phyloP scores from a whole-genome alignment of 371 early-diverging fungal genomes.

The Mucor lusitanicus region DNA sequence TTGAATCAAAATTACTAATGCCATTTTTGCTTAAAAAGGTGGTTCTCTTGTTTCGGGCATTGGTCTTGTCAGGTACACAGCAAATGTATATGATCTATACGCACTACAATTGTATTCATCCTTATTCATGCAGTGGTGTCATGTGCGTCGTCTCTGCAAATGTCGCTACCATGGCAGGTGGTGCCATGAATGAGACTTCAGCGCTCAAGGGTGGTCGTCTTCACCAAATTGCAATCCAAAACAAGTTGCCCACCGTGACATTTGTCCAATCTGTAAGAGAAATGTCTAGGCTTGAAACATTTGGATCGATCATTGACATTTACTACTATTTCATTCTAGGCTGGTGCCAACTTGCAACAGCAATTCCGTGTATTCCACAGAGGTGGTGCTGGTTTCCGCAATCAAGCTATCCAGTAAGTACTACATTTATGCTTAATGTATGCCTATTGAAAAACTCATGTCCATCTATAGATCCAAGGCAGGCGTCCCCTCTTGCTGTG shows the following conservation, averaged over 20 bases:
- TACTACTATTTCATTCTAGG: slow-evolving; percentile 39
- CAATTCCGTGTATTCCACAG: slow-evolving; percentile 75
- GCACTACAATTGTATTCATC: background rate
- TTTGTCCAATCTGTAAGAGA: slow-evolving; percentile 61
- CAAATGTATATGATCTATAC: background rate
- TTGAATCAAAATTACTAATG: background rate
- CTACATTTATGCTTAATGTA: background rate
- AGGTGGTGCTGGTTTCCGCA: slow-evolving; percentile 72
- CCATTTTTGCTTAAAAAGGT: slow-evolving; percentile 24
- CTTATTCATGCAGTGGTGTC: slow-evolving; percentile 51
- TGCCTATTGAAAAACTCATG: background rate
- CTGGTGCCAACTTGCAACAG: slow-evolving; percentile 75
- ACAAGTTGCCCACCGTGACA: slow-evolving; percentile 61
- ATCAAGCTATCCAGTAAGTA: slow-evolving; percentile 60
- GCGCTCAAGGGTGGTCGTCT: slow-evolving; percentile 59
- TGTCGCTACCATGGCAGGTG: slow-evolving; percentile 71
- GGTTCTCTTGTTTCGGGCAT: slow-evolving; percentile 74
- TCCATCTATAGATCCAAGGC: slow-evolving; percentile 60
- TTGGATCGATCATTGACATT: background rate
- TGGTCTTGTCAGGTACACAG: slow-evolving; percentile 70
- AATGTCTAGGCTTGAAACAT: background rate
- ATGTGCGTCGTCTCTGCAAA: slow-evolving; percentile 68
- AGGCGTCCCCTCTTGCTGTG: slow-evolving; percentile 67
- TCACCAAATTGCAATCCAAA: slow-evolving; percentile 61
- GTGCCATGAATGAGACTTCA: slow-evolving; percentile 67